Conservation (phyloP, 768 basidiomycete genomes). For the Phaffia australis region DNA sequence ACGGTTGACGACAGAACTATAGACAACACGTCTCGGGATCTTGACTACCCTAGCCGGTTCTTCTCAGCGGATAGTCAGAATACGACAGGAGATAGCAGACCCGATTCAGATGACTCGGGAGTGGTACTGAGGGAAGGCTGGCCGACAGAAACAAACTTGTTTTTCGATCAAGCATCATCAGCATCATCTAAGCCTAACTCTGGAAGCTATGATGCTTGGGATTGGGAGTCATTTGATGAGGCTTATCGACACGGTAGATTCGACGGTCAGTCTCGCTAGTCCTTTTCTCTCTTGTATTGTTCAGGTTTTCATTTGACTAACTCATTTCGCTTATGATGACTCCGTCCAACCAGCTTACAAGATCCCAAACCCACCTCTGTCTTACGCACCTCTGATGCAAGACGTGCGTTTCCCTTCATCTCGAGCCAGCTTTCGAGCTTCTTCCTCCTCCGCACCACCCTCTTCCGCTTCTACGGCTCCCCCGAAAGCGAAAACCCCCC, state of each 20-base stretch:
- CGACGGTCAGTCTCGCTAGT: constrained; percentile 47
- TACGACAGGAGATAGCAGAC: no score
- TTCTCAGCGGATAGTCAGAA: no score
- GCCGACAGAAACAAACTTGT: no score
- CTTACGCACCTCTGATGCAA: not conserved
- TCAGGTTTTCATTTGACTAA: no score
- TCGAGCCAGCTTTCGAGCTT: constrained; percentile 44
- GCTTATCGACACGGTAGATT: constrained; percentile 67
- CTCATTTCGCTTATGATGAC: not conserved
- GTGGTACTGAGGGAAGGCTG: no score
- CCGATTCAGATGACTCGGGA: no score
- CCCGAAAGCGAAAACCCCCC: constrained; percentile 8
- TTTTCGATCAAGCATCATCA: no score
- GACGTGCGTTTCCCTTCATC: constrained; percentile 41
- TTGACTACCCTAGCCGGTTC: no score
- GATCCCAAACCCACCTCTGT: constrained; percentile 15
- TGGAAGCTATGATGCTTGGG: constrained; percentile 30
- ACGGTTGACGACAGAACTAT: no score
- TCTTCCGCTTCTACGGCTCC: constrained; percentile 2
- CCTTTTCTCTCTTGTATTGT: constrained; percentile 2
- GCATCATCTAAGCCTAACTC: not conserved
- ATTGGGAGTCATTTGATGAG: constrained; percentile 67
- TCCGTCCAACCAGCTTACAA: constrained; percentile 5
- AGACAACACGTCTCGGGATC: no score
- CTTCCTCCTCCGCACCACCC: constrained; percentile 16